Conservation (phyloP, 805 yeast genomes). For the Wickerhamiella kurtzmanii region DNA sequence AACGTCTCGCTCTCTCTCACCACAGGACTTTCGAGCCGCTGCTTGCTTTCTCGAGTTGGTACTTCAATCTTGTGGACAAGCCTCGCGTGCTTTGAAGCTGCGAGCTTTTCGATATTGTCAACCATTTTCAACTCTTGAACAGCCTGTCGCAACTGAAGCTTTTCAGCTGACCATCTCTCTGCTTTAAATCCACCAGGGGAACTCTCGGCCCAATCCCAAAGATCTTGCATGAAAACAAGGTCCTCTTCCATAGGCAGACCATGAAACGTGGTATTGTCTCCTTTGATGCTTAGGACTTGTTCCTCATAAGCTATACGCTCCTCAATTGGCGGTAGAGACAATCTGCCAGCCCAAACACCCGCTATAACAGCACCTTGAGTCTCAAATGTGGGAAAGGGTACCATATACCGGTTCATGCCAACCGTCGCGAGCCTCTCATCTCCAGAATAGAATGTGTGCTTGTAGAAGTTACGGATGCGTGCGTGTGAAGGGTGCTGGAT, state of each 20-base stretch:
- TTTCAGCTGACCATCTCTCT: conserved; percentile 36
- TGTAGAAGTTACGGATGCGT: conserved; percentile 40
- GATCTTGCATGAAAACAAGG: conserved; percentile 38
- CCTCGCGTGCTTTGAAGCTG: not conserved
- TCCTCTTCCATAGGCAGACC: conserved; percentile 43
- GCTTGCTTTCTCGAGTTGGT: not conserved
- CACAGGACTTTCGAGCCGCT: not conserved
- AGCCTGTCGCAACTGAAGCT: conserved; percentile 7
- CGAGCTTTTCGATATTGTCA: conserved; percentile 4
- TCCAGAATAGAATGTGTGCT: conserved; percentile 41
- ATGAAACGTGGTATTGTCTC: conserved; percentile 39
- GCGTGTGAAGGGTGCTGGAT: conserved; percentile 29
- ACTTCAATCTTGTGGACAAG: not conserved
- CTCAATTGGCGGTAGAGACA: conserved; percentile 35
- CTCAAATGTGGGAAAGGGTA: conserved; percentile 28
- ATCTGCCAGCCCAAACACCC: conserved; percentile 43
- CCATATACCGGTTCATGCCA: conserved; percentile 31
- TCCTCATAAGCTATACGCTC: conserved; percentile 34
- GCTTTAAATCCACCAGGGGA: conserved; percentile 32
- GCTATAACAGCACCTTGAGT: conserved; percentile 55
- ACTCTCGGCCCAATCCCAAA: conserved; percentile 25
- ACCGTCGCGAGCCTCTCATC: conserved; percentile 55
- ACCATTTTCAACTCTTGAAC: conserved; percentile 2
- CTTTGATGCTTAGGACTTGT: conserved; percentile 30
- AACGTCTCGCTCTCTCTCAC: not conserved